A percentile compares a stretch with the other conserved stretches of the same genome.
Evolutionary conservation across 176 grass and related monocot species (phyloP).

Genomic region (Carex cristatella): DNA sequence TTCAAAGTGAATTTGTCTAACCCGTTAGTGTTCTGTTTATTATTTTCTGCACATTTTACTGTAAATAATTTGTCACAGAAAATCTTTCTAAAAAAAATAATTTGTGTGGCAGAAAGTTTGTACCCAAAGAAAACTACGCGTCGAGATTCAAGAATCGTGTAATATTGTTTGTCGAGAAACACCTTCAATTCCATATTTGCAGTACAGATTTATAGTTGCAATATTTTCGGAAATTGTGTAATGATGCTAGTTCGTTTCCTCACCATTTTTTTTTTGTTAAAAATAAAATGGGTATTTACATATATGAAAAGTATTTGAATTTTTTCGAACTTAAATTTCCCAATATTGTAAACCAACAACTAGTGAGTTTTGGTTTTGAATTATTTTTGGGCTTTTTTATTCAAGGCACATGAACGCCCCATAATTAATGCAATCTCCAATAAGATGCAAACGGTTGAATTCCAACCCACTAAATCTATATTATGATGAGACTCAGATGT

Average conservation of each 20-base stretch:
- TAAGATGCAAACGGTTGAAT: background rate
- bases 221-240: too few species aligned
- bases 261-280: background rate
- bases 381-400: background rate
- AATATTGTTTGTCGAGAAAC: too few species aligned
- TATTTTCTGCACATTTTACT: too few species aligned
- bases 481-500: background rate
- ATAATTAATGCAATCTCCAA: background rate
- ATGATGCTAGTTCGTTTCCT: background rate
- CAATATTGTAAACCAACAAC: background rate
- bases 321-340: background rate
- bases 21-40: too few species aligned
- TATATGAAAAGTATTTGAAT: background rate
- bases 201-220: too few species aligned
- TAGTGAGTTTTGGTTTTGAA: background rate
- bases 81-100: too few species aligned
- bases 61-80: too few species aligned
- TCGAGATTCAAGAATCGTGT: too few species aligned
- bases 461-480: background rate
- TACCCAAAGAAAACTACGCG: too few species aligned
- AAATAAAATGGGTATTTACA: background rate
- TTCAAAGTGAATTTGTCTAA: too few species aligned
- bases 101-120: too few species aligned
- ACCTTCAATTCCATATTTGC: too few species aligned
- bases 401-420: background rate